phyloP scores from a whole-genome alignment of 2,329 filamentous ascomycete genomes.

The Phialophora chinensis region DNA sequence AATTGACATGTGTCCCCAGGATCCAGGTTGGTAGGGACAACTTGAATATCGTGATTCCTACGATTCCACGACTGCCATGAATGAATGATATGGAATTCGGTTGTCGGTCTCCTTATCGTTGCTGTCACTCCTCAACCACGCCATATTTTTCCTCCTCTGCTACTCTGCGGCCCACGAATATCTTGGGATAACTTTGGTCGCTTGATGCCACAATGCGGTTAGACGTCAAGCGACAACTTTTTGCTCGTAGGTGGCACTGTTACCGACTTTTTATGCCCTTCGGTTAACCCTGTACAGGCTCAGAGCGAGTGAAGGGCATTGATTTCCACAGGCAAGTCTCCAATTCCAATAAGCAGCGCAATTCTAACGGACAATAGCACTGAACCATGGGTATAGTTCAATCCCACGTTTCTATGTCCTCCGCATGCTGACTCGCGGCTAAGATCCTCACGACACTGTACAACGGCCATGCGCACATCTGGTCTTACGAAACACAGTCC shows the following conservation, averaged over 20 bases:
- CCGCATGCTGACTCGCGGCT: conserved; percentile 42
- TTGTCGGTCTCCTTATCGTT: conserved; percentile 5
- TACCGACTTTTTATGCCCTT: background rate
- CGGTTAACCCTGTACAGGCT: conserved; percentile 82
- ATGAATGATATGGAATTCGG: conserved; percentile 33
- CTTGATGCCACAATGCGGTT: conserved; percentile 35
- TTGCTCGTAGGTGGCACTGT: conserved; percentile 26
- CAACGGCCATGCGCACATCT: conserved; percentile 98
- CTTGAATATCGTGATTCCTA: background rate
- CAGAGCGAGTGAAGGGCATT: conserved; percentile 94
- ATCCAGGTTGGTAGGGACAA: background rate
- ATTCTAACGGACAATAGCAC: conserved; percentile 51
- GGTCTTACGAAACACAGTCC: conserved; percentile 96
- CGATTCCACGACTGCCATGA: conserved; percentile 20
- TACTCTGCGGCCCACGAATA: conserved; percentile 18
- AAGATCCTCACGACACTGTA: conserved; percentile 88
- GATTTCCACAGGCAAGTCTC: conserved; percentile 78
- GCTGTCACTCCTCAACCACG: conserved; percentile 8
- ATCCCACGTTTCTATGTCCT: conserved; percentile 19
- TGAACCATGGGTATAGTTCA: conserved; percentile 80
- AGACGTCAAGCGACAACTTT: conserved; percentile 40
- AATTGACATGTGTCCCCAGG: conserved; percentile 7
- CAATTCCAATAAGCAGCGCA: background rate
- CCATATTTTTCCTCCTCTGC: conserved; percentile 2
- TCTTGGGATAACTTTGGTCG: conserved; percentile 10